Percentiles rank a stretch among this genome's conserved stretches.
These are phyloP conservation scores for Cicer judaicum DNA, from an alignment of 306 rosid genomes.

Conservation along the genomic window DNA sequence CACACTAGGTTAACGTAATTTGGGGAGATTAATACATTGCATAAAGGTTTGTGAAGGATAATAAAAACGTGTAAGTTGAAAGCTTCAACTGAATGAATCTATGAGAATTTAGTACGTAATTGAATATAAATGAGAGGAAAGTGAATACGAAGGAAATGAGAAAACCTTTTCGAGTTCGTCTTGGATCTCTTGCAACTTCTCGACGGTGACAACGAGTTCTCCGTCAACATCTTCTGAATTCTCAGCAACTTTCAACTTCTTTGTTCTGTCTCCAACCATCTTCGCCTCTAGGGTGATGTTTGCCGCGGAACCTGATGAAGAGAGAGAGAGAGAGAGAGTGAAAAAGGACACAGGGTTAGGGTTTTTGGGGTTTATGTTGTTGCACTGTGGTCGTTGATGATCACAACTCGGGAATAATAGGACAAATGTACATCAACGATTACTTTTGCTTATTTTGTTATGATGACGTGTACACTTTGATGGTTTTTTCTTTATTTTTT, in stretches of 20 bases:
- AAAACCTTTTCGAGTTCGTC: conserved; percentile 90
- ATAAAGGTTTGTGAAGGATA: background rate
- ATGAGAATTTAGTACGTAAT: background rate
- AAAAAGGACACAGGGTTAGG: background rate
- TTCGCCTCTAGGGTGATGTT: conserved; percentile 21
- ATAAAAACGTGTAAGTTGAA: background rate
- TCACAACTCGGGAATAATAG: background rate
- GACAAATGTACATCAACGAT: background rate
- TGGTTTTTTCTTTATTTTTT: background rate
- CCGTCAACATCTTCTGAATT: conserved; percentile 63
- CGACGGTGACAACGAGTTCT: conserved; percentile 77
- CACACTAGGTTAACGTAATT: background rate
- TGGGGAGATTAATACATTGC: background rate
- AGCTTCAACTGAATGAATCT: background rate
- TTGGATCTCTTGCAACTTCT: conserved; percentile 89
- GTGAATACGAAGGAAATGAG: background rate
- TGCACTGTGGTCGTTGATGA: background rate
- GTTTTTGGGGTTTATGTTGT: conserved; percentile 29
- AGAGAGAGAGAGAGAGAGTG: background rate
- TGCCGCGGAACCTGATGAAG: conserved; percentile 7
- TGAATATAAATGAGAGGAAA: background rate
- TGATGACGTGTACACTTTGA: background rate
- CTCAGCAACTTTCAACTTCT: conserved; percentile 66
- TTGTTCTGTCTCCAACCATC: conserved; percentile 74
- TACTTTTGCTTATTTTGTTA: background rate